Evolutionary conservation across 2,329 filamentous ascomycete species (phyloP).

Genomic region (Trichoderma lentiforme): DNA sequence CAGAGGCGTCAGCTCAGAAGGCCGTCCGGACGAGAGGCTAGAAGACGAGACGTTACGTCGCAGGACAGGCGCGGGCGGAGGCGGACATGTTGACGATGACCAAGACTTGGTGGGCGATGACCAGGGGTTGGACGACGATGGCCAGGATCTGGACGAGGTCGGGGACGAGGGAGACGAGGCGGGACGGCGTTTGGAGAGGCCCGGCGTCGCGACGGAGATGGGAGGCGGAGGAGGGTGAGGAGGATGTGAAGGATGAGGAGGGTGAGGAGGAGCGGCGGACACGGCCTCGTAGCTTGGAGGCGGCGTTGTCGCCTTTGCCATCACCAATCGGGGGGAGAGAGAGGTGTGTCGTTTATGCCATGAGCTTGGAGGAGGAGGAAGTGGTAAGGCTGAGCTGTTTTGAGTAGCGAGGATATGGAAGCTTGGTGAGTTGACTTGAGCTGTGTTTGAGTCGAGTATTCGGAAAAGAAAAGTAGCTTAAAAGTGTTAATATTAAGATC

Average conservation of each 20-base stretch:
- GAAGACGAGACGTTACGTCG: background rate
- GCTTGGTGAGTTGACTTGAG: background rate
- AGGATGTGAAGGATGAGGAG: background rate
- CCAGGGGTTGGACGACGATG: background rate
- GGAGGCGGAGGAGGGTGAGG: background rate
- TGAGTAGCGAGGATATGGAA: background rate
- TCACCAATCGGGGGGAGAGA: background rate
- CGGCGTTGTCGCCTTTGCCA: slow-evolving; percentile 22
- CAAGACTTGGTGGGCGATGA: background rate
- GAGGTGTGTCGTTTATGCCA: slow-evolving; percentile 21
- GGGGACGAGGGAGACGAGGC: background rate
- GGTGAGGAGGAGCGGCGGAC: slow-evolving; percentile 10
- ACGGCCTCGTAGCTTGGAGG: slow-evolving; percentile 23
- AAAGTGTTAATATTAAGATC: background rate
- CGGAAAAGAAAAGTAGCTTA: background rate
- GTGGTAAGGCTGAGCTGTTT: background rate
- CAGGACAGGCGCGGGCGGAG: background rate
- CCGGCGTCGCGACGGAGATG: slow-evolving; percentile 15
- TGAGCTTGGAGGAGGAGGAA: slow-evolving; percentile 4
- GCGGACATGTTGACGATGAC: background rate
- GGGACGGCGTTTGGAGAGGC: background rate
- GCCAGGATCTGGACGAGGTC: background rate
- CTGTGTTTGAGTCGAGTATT: background rate
- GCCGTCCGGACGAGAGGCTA: background rate
- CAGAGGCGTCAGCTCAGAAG: background rate